phyloP scores from a whole-genome alignment of 176 grass and related monocot species.

The Oryza punctata region DNA sequence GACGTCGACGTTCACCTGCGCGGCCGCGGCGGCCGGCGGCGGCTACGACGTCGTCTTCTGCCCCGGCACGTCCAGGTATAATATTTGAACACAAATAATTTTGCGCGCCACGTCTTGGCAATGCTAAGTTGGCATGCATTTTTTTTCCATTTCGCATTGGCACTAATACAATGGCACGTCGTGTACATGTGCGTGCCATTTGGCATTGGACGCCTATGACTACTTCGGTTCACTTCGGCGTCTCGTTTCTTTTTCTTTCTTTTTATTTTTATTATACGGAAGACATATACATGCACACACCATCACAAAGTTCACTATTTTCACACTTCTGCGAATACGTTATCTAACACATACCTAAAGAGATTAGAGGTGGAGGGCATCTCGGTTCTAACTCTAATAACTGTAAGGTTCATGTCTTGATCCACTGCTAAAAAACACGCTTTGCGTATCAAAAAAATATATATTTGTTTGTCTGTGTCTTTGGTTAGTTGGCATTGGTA shows the following conservation, averaged over 20 bases:
- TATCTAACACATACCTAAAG: too few relatives aligned
- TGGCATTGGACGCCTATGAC: neutral
- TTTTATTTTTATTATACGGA: too few relatives aligned
- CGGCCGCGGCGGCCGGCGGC: slow-evolving; percentile 22
- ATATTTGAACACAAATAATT: neutral
- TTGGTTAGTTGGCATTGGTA: too few relatives aligned
- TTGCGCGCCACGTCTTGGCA: neutral
- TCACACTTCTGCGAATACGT: too few relatives aligned
- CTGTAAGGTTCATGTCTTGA: too few relatives aligned
- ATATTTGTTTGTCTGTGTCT: too few relatives aligned
- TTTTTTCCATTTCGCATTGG: neutral
- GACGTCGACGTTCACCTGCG: slow-evolving; percentile 67
- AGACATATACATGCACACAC: too few relatives aligned
- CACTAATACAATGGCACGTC: neutral
- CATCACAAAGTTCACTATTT: too few relatives aligned
- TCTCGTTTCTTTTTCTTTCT: neutral
- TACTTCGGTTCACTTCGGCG: neutral
- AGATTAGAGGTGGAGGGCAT: too few relatives aligned
- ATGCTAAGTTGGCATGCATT: neutral
- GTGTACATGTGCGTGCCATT: neutral
- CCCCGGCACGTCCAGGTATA: slow-evolving; percentile 45
- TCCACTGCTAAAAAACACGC: too few relatives aligned
- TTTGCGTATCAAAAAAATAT: too few relatives aligned
- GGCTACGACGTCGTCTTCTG: slow-evolving; percentile 63
- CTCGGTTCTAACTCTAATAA: too few relatives aligned